Evolutionary conservation across 495 filamentous ascomycete species (phyloP), one percentile per base, ranked within the genome.

Genomic region (Aspergillus bertholletiae): DNA sequence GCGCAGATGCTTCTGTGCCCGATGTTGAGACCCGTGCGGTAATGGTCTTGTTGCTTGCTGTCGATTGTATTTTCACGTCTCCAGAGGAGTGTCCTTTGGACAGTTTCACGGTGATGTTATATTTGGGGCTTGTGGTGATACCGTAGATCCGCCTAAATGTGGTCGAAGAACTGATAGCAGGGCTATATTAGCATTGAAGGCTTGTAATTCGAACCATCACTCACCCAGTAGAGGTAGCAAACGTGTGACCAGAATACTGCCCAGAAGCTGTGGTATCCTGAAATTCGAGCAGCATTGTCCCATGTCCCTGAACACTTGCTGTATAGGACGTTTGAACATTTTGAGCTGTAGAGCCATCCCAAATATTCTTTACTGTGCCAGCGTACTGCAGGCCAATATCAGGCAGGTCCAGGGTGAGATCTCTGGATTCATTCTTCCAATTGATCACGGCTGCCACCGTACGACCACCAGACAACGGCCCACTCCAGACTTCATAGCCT

Each of bases 401-500:
- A 0, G 73, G 60, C 1, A 78, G 48, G 49, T 74, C 55, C 15
- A 80, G 35, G 0, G 71, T 71, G 49, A 78, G 60, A 0, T 65
- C 68, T 43, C 74, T 61, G 15, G 63, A 56, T 28, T 67, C 64
- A 32, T 71, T 67, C 17, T 54, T 58, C 75, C 75, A 80, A 51
- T 80, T 81, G 7, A 78, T 66, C 22, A 79, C 28, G 2, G 73
- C 74, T 0, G 71, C 67, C 5, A 81, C 74, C 3, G 57, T 73
- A 5, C 74, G 44, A 0, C 59, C 68, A 5, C 62, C 68, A 0
- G 70, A 71, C 28, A 81, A 63, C 11, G 68, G 68, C 0, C 77
- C 78, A 45, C 71, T 70, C 75, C 77, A 81, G 12, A 80, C 68
- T 21, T 83, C 77, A 58, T 72, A 77, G 26, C 61, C 68, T 40